Evolutionary conservation across 208 protist genomes (phyloP), one percentile per base, ranked within the genome.

Genomic region (Leishmania aethiopica): DNA sequence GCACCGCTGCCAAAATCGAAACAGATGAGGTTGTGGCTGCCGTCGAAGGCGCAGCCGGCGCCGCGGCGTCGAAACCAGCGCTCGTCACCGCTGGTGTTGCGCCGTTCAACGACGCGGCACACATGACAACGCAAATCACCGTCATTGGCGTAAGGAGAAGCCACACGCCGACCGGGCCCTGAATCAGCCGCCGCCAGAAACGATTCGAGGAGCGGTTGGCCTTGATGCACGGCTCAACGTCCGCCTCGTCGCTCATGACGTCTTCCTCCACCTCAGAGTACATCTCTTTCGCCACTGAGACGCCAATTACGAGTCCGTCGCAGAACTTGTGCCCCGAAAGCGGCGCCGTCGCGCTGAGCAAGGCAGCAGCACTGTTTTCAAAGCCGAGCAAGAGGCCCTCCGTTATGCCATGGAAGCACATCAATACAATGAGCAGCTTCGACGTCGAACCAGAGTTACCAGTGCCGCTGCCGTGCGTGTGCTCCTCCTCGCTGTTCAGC

Each of bases 301-400:
- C 88, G 40, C 93, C 93, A 47, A 96, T 90, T 15, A 94, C 91
- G 19, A 96, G 78, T 67, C 93, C 93, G 80, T 96, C 90, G 80
- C 93, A 93, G 35, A 91, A 88, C 28, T 88, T 86, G 78, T 96
- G 93, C n/a, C 91, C 78, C 19, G 82, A 86, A 32, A 96, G 82
- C 28, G 93, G 90, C 49, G 92, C 42, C 3, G 88, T 81, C 19
- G 87, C 77, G 57, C 78, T 84, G 6, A 91, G 25, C n/a, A 96
- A 82, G 0, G 89, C 76, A 0, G 62, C 47, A 40, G 66, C 66
- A 22, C 79, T 84, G 40, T 70, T 37, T 76, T 94, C 91, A 28
- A 93, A 77, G 0, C 91, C 91, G 37, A 95, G 74, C 59, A 95
- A 60, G 66, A 93, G 73, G n/a, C 93, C 93, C 72, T 96, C 91